Conservation (phyloP, 345 rosid species). For the Citrus inodora region DNA sequence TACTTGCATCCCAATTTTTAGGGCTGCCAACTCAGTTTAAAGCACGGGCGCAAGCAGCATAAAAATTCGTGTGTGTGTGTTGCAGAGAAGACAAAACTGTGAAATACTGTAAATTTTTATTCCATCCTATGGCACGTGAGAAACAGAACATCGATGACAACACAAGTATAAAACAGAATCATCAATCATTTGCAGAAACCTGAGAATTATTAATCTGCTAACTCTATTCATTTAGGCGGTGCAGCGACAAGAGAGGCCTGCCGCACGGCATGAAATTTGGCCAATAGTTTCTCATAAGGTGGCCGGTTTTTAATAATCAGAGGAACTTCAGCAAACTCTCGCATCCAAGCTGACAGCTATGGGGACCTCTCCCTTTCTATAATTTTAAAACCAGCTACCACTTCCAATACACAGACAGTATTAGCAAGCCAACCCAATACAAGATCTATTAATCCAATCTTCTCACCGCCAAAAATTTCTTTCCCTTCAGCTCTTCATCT, state of each 20-base stretch:
- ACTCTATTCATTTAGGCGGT: neutral
- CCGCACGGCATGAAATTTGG: neutral
- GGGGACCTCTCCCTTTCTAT: conserved; percentile 23
- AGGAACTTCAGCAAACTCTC: conserved; percentile 20
- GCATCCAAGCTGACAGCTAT: conserved; percentile 25
- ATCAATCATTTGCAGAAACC: no score
- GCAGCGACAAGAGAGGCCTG: neutral
- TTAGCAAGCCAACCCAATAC: conserved; percentile 36
- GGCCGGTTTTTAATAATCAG: conserved; percentile 11
- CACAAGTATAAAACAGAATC: no score
- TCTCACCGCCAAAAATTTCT: conserved; percentile 40
- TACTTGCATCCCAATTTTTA: no score
- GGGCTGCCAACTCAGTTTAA: no score
- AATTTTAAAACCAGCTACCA: conserved; percentile 11
- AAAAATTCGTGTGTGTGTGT: no score
- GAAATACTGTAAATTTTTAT: no score
- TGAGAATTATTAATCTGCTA: no score
- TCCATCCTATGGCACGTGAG: no score
- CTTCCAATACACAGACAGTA: conserved; percentile 21
- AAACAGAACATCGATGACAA: no score
- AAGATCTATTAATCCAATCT: conserved; percentile 31
- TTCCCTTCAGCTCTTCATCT: conserved; percentile 35
- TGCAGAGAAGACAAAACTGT: no score
- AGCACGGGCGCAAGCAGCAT: no score
- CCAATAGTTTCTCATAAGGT: neutral